Base-by-base conservation (phyloP, 2,329 filamentous ascomycete species). In the Akanthomyces uredinophilus region DNA sequence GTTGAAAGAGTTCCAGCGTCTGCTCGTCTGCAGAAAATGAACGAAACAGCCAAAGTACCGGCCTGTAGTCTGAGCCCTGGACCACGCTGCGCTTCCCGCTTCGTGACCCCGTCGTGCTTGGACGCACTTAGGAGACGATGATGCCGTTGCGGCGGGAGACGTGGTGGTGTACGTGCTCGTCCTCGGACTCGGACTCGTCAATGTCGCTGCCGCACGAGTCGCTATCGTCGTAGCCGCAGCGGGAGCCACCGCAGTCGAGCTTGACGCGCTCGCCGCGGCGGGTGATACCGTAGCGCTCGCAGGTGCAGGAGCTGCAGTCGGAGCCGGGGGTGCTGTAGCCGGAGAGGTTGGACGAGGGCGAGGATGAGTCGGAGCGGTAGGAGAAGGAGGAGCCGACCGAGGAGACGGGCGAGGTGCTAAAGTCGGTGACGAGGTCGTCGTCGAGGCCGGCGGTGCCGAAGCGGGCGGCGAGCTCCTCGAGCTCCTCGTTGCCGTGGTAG, bases 271-370 rank as follows among this genome's bases (percentile, higher is more conserved):
- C 90, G 73, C 93, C 92, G 76, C 89, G 88, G 79, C 92, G 90
- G 67, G 93, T 97, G 81, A 98, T 96, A 70, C 93, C 94, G 81
- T 95, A 97, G 79, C 93, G 91, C 77, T 97, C 92, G 80, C 94
- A 98, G 67, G 89, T 92, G 86, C 95, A 98, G 74, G 83, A 84
- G 71, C 84, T 88, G 78, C 86, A 87, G 71, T 89, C 90, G 58
- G 89, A 92, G 77, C 83, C 83, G 65, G 89, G 89, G 65, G 87
- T 90, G 81, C 91, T 92, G 76, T 91, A 93, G 69, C 88, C 89
- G 61, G 89, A 88, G 68, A 89, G 82, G 64, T 86, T 88, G 43
- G 87, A 93, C 77, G 80, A 89, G 70, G 89, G 87, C 65, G 85
- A 88, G 64, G 87, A 90, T 77, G 85, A 88, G 82, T 88, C 88